Base-by-base conservation (phyloP, 805 yeast species). In the Saccharomycopsis sp. region DNA sequence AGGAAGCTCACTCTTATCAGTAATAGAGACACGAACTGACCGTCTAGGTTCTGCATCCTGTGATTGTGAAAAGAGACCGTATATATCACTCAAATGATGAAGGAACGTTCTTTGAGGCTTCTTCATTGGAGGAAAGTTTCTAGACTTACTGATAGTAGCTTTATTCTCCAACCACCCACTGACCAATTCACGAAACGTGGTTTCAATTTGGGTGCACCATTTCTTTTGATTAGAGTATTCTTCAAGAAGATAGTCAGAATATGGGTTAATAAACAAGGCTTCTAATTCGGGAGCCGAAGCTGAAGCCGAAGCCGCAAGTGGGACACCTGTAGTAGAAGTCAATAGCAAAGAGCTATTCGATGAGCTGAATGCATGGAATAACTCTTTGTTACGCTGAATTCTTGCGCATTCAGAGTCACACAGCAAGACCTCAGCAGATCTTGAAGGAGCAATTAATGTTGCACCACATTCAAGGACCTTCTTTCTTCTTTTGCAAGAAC, bases 21-120 rank as follows among this genome's bases (percentile, higher is more conserved):
- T 66, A 52, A 75, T 69, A 54, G 74, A 71, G n/a, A 90, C 76
- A 63, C 80, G 84, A 0, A 90, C 93, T 9, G 86, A 81, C 61
- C 96, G 71, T 56, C 81, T 76, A 0, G 97, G 97, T 63, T 89
- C 97, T 1, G 80, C 81, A 69, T 89, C 97, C 62, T 88, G 94
- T 1, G 92, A 81, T 65, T 87, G 91, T 0, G 86, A 75, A 64
- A 80, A 83, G 12, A 89, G 65, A 12, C 78, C 74, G 68, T 75
- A 89, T 0, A 82, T 70, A 24, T 76, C 80, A 0, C 91, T 85
- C 47, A 91, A 66, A 55, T 82, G 83, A 66, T 85, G 93, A 24
- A 91, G 71, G 66, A 90, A 89, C 61, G 75, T 74, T 53, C 97
- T 75, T 68, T 88, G 93, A 3, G 83, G 79, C 14, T 75, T 68